These are phyloP conservation scores for Tricholoma saponaceum DNA, from an alignment of 768 basidiomycete species.

Conservation along the genomic window DNA sequence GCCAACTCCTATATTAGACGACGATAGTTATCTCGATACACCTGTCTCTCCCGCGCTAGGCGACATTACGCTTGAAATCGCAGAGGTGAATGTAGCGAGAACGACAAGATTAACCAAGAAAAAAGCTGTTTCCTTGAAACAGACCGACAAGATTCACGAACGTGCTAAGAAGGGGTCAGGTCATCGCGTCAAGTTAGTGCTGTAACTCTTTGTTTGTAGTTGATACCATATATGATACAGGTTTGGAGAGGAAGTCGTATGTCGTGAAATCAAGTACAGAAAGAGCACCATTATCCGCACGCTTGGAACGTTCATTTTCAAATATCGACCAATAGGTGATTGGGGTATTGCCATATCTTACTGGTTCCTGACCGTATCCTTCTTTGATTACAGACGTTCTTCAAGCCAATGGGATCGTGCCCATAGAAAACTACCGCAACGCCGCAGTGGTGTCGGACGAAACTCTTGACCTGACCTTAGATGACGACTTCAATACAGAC, in stretches of 20 bases:
- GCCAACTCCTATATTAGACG: constrained; percentile 8
- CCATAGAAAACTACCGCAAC: neutral
- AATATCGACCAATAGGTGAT: constrained; percentile 1
- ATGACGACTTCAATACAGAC: neutral
- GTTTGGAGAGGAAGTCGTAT: neutral
- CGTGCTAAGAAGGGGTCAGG: neutral
- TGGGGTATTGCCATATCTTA: neutral
- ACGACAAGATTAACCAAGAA: too few species aligned
- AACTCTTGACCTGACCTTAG: neutral
- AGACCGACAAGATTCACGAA: constrained; percentile 1
- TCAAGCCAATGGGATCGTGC: constrained; percentile 2
- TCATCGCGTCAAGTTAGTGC: constrained; percentile 2
- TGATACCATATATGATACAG: neutral
- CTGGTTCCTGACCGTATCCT: too few species aligned
- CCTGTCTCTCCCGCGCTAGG: constrained; percentile 7
- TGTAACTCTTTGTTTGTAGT: neutral
- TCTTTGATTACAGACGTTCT: neutral
- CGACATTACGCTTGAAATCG: constrained; percentile 11
- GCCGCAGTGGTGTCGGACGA: neutral
- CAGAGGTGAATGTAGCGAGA: neutral
- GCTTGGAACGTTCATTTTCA: neutral
- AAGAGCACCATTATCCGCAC: neutral
- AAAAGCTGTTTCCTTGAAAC: neutral
- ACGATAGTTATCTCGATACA: constrained; percentile 12
- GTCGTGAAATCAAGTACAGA: neutral